Percentiles rank a stretch among this genome's conserved stretches.
These are phyloP conservation scores for Penicillium turbatum DNA, from an alignment of 495 filamentous ascomycete genomes.

Conservation along the genomic window DNA sequence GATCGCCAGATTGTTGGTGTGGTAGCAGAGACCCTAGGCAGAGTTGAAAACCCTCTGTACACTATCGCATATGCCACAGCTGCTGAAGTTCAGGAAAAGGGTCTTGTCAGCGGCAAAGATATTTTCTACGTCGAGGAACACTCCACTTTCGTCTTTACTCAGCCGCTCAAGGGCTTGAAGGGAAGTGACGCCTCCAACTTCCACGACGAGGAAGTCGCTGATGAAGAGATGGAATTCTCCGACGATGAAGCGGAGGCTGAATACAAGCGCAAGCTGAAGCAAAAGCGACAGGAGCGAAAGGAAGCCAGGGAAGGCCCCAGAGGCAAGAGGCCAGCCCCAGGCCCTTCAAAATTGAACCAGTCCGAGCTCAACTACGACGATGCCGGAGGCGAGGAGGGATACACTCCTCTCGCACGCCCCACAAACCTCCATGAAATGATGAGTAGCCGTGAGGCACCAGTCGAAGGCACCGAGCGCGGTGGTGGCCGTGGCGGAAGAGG, in stretches of 20 bases:
- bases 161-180: slow-evolving; percentile 69
- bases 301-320: slow-evolving; percentile 37
- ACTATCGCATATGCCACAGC: slow-evolving; percentile 63
- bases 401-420: slow-evolving; percentile 65
- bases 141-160: slow-evolving; percentile 77
- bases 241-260: slow-evolving; percentile 92
- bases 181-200: slow-evolving; percentile 90
- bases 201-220: slow-evolving; percentile 85
- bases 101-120: slow-evolving; percentile 57
- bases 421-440: slow-evolving; percentile 54
- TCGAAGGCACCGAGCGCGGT: slow-evolving; percentile 39
- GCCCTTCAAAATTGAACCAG: slow-evolving; percentile 39
- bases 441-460: slow-evolving; percentile 41
- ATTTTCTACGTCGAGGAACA: slow-evolving; percentile 75
- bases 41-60: slow-evolving; percentile 79
- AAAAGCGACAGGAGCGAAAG: slow-evolving; percentile 50
- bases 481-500: slow-evolving; percentile 39
- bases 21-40: slow-evolving; percentile 74
- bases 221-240: slow-evolving; percentile 87
- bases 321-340: slow-evolving; percentile 29
- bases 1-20: slow-evolving; percentile 72
- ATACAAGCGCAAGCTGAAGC: slow-evolving; percentile 65
- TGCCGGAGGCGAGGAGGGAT: slow-evolving; percentile 50
- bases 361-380: slow-evolving; percentile 54
- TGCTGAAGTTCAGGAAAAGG: slow-evolving; percentile 60